Evolutionary conservation across 345 rosid genomes (phyloP).

Genomic region (Citrus medica): DNA sequence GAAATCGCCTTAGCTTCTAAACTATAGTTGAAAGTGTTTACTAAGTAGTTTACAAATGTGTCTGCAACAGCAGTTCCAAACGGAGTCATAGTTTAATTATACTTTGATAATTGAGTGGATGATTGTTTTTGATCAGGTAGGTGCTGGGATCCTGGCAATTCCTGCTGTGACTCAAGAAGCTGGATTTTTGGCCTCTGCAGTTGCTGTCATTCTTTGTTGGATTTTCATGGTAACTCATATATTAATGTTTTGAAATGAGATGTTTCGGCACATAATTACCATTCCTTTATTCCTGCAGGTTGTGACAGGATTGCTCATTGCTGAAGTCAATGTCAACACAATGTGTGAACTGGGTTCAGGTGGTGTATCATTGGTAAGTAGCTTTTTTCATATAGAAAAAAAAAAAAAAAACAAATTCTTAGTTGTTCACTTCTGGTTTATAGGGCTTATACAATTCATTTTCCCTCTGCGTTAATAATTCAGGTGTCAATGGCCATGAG

Average conservation of each 20-base stretch:
- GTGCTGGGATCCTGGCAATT: slow-evolving; percentile 94
- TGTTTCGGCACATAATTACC: no score
- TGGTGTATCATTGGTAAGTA: slow-evolving; percentile 76
- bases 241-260: no score
- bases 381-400: no score
- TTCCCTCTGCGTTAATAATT: slow-evolving; percentile 17
- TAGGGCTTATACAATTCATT: not conserved
- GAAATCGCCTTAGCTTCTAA: no score
- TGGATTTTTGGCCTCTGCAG: slow-evolving; percentile 82
- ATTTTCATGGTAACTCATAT: slow-evolving; percentile 57
- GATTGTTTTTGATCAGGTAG: slow-evolving; percentile 42
- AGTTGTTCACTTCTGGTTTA: not conserved
- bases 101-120: not conserved
- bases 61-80: no score
- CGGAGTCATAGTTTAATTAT: not conserved
- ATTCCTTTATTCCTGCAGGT: slow-evolving; percentile 39
- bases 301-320: slow-evolving; percentile 79
- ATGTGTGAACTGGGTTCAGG: slow-evolving; percentile 96
- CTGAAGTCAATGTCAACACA: slow-evolving; percentile 88
- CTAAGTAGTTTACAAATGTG: no score
- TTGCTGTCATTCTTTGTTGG: slow-evolving; percentile 75
- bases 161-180: slow-evolving; percentile 92
- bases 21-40: no score
- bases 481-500: slow-evolving; percentile 96
- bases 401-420: no score